Base-by-base conservation (phyloP, 225 moss, liverwort and hornwort genomes). In the Climacium dendroides region DNA sequence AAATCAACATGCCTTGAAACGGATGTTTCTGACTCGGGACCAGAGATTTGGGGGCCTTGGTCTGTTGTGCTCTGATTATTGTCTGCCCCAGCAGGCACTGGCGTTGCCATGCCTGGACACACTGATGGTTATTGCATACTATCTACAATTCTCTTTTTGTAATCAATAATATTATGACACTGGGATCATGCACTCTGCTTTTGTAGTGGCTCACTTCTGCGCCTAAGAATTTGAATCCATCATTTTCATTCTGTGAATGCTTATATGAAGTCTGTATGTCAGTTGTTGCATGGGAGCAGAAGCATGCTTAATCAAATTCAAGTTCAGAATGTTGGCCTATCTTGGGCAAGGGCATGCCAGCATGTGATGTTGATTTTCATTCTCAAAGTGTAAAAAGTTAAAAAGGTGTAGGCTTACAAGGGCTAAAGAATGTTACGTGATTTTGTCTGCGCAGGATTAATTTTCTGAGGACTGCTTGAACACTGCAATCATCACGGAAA, bases 1-100 rank as follows among this genome's bases (percentile, higher is more conserved):
- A 92, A 81, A 61, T 92, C 93, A n/a, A 90, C 86, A 81, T 87
- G 90, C 22, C 89, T 87, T 15, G 91, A 92, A n/a, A 88, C 87
- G 19, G 93, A 93, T 74, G 89, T 87, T 76, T 93, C 93, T 52
- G 92, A 92, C 74, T 89, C 92, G 11, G 92, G 89, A 64, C 92
- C 92, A 41, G 90, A 93, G 80, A 87, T 78, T 76, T 92, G 90
- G 54, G 92, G 92, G 53, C 86, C 89, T 83, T 93, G 92, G 70
- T 92, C 92, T 74, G 89, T 91, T 79, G 79, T 89, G 63, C 92
- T 89, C 86, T 92, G 92, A 57, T 89, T 86, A 70, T 50, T 93
- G 65, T 93, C 92, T 53, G 89, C 50, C 74, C 92, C 84, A 86
- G 88, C 84, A 84, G 89, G 88, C 81, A 88, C 82, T 66, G 89